Evolutionary conservation across 179 eudicot genomes (phyloP).

Genomic region (Spergularia azorica): DNA sequence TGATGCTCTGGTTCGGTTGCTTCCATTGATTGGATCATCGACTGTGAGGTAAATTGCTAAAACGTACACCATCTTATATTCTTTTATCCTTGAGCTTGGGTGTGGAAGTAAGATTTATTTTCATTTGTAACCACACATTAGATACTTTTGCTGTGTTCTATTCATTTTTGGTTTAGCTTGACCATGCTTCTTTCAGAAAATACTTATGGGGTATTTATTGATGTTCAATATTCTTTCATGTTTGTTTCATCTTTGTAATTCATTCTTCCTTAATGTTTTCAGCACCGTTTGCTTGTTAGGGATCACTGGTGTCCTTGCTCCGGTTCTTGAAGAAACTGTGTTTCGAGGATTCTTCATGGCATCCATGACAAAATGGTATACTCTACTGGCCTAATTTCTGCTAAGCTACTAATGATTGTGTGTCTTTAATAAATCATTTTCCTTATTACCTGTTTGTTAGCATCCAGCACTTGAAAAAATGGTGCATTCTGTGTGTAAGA

Average conservation of each 20-base stretch:
- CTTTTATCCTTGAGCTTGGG: neutral
- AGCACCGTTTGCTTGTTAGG: conserved; percentile 90
- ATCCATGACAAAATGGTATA: conserved; percentile 85
- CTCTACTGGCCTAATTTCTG: no score
- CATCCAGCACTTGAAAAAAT: no score
- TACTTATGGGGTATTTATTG: no score
- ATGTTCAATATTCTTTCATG: no score
- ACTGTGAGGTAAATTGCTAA: conserved; percentile 54
- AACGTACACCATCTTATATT: neutral
- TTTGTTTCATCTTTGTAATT: neutral
- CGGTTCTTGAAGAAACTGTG: conserved; percentile 90
- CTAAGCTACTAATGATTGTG: no score
- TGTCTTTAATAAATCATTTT: no score
- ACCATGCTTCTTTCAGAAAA: no score
- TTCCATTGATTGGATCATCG: conserved; percentile 96
- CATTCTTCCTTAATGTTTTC: conserved; percentile 21
- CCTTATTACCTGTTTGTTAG: no score
- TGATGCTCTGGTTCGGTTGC: conserved; percentile 79
- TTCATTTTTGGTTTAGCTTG: neutral
- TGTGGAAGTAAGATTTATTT: neutral
- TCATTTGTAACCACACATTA: neutral
- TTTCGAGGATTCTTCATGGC: conserved; percentile 95
- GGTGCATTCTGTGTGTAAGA: no score
- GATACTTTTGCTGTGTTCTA: neutral
- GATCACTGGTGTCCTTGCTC: conserved; percentile 87